A percentile compares a stretch with the other conserved stretches of the same genome.
Conservation (phyloP, 2,329 filamentous ascomycete species). For the Pseudocercospora macadamiae region DNA sequence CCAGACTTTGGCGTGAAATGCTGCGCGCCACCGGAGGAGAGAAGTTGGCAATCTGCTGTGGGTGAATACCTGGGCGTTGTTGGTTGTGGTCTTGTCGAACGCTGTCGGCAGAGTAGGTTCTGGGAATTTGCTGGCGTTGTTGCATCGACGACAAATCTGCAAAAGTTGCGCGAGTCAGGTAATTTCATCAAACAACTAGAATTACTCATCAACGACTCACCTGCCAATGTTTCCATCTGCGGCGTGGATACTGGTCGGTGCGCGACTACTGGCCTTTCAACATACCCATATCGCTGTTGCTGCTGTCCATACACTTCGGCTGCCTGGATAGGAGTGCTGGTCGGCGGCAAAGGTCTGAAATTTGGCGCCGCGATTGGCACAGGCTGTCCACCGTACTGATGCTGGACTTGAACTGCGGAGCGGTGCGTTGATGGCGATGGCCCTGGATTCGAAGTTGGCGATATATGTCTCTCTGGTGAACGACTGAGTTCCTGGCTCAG, state of each 20-base stretch:
- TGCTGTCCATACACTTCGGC: slow-evolving; percentile 8
- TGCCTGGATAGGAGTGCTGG: slow-evolving; percentile 27
- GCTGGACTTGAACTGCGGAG: slow-evolving; percentile 19
- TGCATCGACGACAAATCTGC: slow-evolving; percentile 53
- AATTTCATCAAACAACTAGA: slow-evolving; percentile 1
- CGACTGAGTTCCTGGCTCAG: slow-evolving; percentile 46
- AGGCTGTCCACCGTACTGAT: slow-evolving; percentile 15
- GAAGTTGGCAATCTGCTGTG: slow-evolving; percentile 22
- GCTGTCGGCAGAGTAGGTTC: slow-evolving; percentile 38
- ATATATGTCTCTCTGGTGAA: slow-evolving; percentile 39
- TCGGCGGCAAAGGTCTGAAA: slow-evolving; percentile 29
- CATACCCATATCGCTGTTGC: slow-evolving; percentile 23
- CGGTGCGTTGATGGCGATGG: slow-evolving; percentile 6
- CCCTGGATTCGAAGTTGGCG: slow-evolving; percentile 14
- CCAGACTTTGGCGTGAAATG: slow-evolving; percentile 48
- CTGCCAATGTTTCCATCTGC: slow-evolving; percentile 53
- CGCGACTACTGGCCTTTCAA: slow-evolving; percentile 29
- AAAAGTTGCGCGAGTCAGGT: slow-evolving; percentile 43
- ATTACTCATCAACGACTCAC: slow-evolving; percentile 35
- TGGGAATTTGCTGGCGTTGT: slow-evolving; percentile 47
- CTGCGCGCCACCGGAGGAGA: slow-evolving; percentile 41
- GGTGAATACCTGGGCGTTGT: slow-evolving; percentile 30
- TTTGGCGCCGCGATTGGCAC: slow-evolving; percentile 21
- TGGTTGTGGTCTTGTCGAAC: slow-evolving; percentile 36
- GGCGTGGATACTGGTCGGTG: slow-evolving; percentile 49